phyloP scores from a whole-genome alignment of 345 rosid genomes.

The Eucalyptus pumila region DNA sequence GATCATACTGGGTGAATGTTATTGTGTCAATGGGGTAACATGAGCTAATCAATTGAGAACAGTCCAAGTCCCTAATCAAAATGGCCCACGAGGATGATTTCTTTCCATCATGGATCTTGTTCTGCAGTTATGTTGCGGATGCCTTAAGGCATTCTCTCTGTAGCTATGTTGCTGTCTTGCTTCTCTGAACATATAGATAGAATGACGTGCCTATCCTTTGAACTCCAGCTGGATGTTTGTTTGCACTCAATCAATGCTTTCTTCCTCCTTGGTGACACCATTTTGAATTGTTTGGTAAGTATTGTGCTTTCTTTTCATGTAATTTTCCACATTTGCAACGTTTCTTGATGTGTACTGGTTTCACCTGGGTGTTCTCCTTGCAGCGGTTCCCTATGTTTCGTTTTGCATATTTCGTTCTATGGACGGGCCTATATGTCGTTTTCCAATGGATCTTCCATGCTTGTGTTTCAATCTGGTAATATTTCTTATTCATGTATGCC shows the following conservation, averaged over 20 bases:
- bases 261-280: slow-evolving; percentile 68
- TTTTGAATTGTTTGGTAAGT: slow-evolving; percentile 69
- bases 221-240: slow-evolving; percentile 53
- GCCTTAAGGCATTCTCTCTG: neutral
- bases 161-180: neutral
- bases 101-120: neutral
- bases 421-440: slow-evolving; percentile 60
- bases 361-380: neutral
- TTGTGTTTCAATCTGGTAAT: slow-evolving; percentile 64
- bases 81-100: neutral
- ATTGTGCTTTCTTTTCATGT: neutral
- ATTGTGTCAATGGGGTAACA: neutral
- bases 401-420: slow-evolving; percentile 55
- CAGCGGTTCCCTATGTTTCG: slow-evolving; percentile 88
- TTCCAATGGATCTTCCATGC: slow-evolving; percentile 95
- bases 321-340: neutral
- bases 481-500: neutral
- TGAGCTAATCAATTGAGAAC: neutral
- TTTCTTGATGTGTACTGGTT: neutral
- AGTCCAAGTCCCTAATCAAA: neutral
- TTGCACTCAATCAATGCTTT: slow-evolving; percentile 80
- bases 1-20: neutral
- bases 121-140: neutral
- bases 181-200: neutral
- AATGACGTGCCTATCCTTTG: neutral